Evolutionary conservation across 176 grass and related monocot species (phyloP), one percentile per base, ranked within the genome.

Genomic region (Musa itinerans): DNA sequence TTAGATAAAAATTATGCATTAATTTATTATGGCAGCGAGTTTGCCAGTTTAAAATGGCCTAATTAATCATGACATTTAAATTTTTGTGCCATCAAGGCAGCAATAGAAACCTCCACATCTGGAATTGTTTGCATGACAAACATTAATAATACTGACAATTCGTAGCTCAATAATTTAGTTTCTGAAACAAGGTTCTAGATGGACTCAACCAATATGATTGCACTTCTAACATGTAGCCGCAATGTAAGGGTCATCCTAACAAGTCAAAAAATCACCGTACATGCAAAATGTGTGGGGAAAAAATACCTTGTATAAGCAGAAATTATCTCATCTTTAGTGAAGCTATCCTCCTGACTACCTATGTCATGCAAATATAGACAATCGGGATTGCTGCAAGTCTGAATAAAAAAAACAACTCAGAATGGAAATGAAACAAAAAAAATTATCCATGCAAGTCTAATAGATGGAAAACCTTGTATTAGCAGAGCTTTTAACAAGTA

Each of bases 351-450:
- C 75, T 99, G 96, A 78, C 78, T 84, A 54, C 96, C 96, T 75
- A 95, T 84, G 62, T 99, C 91, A 86, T 99, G 96, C 80, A 99
- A 86, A 99, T 99, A 99, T 58, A 99, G 90, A 80, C 96, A 99
- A 81, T 99, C 96, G 64, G 91, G 89, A 89, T 99, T 99, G 81
- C 87, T 92, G 88, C 96, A 99, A 15, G 85, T 89, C 96, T 99
- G 81, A 49, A 86, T 22, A 27, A 89, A 82, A 82, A 63, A 84
- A 79, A 14, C 25, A 71, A 49, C 24, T 64, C 52, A 26, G 59
- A 13, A 81, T 61, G 48, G 16, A 70, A 29, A 71, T 15, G n/a
- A 16, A 71, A 80, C 17, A 54, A 62, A 63, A 64, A 27, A 8
- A 72, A 54, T 25, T 22, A 64, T 74, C 7, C 65, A 26, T 50